Evolutionary conservation across 805 yeast species (phyloP).

Genomic region (Kodamaea hsintzibuensis): DNA sequence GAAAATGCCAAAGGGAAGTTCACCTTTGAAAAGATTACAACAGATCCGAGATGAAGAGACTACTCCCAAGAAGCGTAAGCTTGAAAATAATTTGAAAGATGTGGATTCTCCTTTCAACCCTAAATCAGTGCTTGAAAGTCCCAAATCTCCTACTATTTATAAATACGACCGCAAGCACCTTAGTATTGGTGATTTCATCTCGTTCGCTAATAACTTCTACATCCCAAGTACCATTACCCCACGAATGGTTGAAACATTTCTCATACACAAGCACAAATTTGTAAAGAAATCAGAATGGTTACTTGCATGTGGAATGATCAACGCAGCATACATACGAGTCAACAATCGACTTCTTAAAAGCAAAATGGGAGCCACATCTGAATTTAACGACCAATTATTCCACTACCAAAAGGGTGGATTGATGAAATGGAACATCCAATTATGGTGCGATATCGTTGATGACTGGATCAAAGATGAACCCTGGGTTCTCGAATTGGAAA

Average conservation of each 20-base stretch:
- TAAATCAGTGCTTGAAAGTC: constrained; percentile 12
- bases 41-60: constrained; percentile 20
- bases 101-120: constrained; percentile 31
- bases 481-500: constrained; percentile 62
- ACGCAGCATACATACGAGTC: constrained; percentile 57
- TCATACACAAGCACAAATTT: constrained; percentile 51
- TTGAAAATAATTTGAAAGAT: constrained; percentile 16
- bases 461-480: constrained; percentile 55
- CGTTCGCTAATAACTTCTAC: constrained; percentile 63
- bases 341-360: constrained; percentile 47
- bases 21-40: constrained; percentile 40
- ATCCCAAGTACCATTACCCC: constrained; percentile 55
- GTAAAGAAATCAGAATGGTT: constrained; percentile 64
- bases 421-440: constrained; percentile 47
- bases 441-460: constrained; percentile 55
- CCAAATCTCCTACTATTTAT: constrained; percentile 13
- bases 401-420: constrained; percentile 55
- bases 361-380: constrained; percentile 50
- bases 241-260: constrained; percentile 50
- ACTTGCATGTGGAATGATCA: constrained; percentile 63
- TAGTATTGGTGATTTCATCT: constrained; percentile 36
- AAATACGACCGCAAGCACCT: constrained; percentile 25
- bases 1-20: constrained; percentile 32
- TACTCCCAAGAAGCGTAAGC: constrained; percentile 12
- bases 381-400: constrained; percentile 52